Evolutionary conservation across 129 eudicot genomes (phyloP).

Genomic region (Kitagawia praeruptora): DNA sequence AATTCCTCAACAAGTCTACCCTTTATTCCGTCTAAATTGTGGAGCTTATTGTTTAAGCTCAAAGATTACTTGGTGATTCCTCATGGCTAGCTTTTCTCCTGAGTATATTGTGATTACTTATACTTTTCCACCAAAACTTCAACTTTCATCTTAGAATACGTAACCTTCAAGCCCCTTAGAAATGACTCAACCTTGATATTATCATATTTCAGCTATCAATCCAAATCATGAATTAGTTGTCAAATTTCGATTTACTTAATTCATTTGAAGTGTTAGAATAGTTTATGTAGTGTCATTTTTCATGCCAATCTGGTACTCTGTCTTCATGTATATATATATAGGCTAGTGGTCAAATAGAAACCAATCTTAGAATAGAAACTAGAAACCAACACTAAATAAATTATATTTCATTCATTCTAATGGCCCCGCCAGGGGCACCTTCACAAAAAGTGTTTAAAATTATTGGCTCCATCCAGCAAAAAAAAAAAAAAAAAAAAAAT

Average conservation of each 20-base stretch:
- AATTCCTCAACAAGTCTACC: background rate
- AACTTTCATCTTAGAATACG: conserved; percentile 2
- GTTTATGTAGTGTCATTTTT: too few relatives aligned
- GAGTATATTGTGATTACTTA: background rate
- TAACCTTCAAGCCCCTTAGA: background rate
- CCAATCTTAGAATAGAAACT: too few relatives aligned
- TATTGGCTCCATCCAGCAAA: too few relatives aligned
- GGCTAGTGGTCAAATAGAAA: too few relatives aligned
- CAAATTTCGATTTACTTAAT: too few relatives aligned
- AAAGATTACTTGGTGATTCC: background rate
- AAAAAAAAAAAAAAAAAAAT: too few relatives aligned
- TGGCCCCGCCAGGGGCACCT: too few relatives aligned
- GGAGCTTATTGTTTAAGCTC: conserved; percentile 1
- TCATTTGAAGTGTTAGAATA: too few relatives aligned
- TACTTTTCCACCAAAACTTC: background rate
- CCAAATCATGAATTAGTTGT: background rate
- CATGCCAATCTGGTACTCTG: background rate
- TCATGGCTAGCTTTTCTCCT: background rate
- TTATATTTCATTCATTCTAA: too few relatives aligned
- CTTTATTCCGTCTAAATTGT: background rate
- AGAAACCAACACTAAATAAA: too few relatives aligned
- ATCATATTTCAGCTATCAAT: background rate
- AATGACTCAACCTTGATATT: background rate
- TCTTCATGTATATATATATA: too few relatives aligned
- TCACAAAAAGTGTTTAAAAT: too few relatives aligned